Evolutionary conservation across 768 basidiomycete genomes (phyloP).

Genomic region (Rhizopogon salebrosus): DNA sequence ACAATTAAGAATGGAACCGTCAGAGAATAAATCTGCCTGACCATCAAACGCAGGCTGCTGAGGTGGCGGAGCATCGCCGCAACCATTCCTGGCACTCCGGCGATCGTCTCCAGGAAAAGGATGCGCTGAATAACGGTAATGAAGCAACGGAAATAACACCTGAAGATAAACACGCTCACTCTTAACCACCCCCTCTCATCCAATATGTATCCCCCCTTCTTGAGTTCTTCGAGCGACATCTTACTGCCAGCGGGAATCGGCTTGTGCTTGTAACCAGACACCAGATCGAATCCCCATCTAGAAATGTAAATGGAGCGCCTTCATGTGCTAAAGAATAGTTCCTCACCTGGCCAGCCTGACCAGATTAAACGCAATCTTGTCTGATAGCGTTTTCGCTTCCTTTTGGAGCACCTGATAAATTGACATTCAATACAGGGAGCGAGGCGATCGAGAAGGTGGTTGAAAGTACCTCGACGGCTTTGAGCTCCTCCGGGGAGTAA

Average conservation of each 20-base stretch:
- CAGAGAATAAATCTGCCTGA: slow-evolving; percentile 26
- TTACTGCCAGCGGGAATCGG: slow-evolving; percentile 53
- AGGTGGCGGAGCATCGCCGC: slow-evolving; percentile 85
- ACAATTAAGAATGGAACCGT: slow-evolving; percentile 1
- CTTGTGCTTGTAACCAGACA: slow-evolving; percentile 81
- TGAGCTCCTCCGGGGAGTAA: slow-evolving; percentile 71
- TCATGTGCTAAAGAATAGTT: slow-evolving; percentile 2
- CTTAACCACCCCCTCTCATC: slow-evolving; percentile 73
- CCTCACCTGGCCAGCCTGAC: slow-evolving; percentile 50
- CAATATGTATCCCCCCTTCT: slow-evolving; percentile 69
- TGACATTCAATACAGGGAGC: slow-evolving; percentile 1
- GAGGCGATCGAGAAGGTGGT: slow-evolving; percentile 1
- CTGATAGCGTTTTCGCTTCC: slow-evolving; percentile 57
- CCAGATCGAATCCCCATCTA: slow-evolving; percentile 74
- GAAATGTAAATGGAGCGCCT: slow-evolving; percentile 1
- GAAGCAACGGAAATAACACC: slow-evolving; percentile 23
- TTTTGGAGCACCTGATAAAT: slow-evolving; percentile 59
- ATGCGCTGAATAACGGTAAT: slow-evolving; percentile 35
- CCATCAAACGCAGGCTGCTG: slow-evolving; percentile 83
- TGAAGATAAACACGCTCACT: slow-evolving; percentile 32
- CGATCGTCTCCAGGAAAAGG: slow-evolving; percentile 80
- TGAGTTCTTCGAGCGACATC: slow-evolving; percentile 69
- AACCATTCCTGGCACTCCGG: slow-evolving; percentile 97
- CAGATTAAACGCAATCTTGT: slow-evolving; percentile 66
- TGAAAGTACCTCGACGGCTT: slow-evolving; percentile 56